These are phyloP conservation scores for Eucalyptus guilfoylei DNA, from an alignment of 345 rosid genomes.

Conservation along the genomic window DNA sequence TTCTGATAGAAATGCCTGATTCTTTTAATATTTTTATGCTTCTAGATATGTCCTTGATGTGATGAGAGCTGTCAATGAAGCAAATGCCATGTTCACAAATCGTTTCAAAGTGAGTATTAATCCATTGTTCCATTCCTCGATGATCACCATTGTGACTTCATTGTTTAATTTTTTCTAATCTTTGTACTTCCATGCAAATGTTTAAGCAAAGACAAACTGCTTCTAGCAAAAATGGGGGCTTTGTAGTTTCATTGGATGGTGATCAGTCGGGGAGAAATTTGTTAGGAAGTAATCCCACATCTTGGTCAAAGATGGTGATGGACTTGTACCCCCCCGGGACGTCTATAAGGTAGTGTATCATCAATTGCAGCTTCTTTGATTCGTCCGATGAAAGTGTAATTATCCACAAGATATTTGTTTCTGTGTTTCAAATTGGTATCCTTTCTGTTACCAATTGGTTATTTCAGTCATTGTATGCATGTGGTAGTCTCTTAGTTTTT, in stretches of 20 bases:
- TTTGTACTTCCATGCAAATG: conserved; percentile 15
- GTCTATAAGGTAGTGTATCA: conserved; percentile 37
- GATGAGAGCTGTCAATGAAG: conserved; percentile 28
- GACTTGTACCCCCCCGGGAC: conserved; percentile 75
- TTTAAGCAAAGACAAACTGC: conserved; percentile 92
- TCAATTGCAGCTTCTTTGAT: neutral
- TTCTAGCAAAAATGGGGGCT: conserved; percentile 59
- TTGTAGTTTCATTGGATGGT: conserved; percentile 30
- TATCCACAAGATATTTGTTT: neutral
- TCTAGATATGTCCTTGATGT: conserved; percentile 65
- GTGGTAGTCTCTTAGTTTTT: neutral
- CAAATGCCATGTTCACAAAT: conserved; percentile 7
- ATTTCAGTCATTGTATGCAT: neutral
- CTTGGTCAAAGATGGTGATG: conserved; percentile 84
- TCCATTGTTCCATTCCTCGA: neutral
- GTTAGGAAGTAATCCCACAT: conserved; percentile 23
- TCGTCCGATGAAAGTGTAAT: neutral
- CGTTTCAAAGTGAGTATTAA: conserved; percentile 39
- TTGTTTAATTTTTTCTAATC: conserved; percentile 1
- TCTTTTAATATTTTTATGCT: neutral
- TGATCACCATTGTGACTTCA: neutral
- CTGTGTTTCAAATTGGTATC: neutral
- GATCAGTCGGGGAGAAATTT: conserved; percentile 21
- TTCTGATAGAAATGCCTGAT: neutral
- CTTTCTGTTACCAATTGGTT: neutral